Base-by-base conservation (phyloP, 192 early-diverging fungal genomes). In the Linnemannia elongata region DNA sequence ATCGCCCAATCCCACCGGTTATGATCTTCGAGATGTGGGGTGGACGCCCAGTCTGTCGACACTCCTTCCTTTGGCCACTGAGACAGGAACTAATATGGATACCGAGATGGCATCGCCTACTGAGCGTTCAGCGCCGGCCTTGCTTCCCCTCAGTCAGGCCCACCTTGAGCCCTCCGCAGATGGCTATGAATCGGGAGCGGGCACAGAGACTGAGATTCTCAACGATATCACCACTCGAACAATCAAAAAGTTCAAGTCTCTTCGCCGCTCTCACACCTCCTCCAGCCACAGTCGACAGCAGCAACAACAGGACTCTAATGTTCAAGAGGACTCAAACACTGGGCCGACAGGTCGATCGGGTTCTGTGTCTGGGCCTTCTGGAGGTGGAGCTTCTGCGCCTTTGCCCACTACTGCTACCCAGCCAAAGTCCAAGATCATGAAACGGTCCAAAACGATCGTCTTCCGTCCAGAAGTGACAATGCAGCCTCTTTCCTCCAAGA, bases 401-500 rank as follows among this genome's bases (percentile, higher is more conserved):
- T 70, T 30, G 12, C 1, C 72, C 18, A 17, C 81, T 33, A 8
- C 81, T 47, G n/a, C 42, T 6, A 13, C 45, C 22, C 44, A 54
- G 15, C 8, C 75, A 55, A 87, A 72, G n/a, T 5, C 85, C 13
- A 87, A 78, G 72, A 60, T 72, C 22, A 81, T 87, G 85, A 87
- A 78, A 66, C 76, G 80, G 0, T 80, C 85, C 38, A 87, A 87
- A 52, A 81, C 85, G 3, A 77, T 74, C n/a, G 80, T 87, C 1
- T 87, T 81, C 27, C 79, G 85, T 8, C 79, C 85, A 20, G 85
- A 87, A 36, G 85, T 87, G 15, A 78, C 75, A 0, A 81, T 81
- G 80, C 85, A 87, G 35, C 85, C 85, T 7, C 80, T 87, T 15
- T 87, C 85, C 20, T 87, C 85, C 57, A 81, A 81, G 38, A 74